phyloP scores from a whole-genome alignment of 805 yeast genomes.

The Sugiyamaella americana region DNA sequence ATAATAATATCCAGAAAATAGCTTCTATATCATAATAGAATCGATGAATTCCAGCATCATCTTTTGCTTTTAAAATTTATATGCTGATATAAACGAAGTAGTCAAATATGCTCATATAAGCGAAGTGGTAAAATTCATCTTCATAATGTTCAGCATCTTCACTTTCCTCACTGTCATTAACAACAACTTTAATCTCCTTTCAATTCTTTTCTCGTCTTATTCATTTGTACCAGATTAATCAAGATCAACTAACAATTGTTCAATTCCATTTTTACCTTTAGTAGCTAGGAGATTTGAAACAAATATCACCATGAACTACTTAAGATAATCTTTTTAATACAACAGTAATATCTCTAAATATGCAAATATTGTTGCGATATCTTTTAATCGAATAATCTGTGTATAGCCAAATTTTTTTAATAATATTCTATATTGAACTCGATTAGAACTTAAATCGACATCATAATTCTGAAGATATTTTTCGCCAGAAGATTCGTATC shows the following conservation, averaged over 20 bases:
- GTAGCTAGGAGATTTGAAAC: background rate
- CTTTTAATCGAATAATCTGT: background rate
- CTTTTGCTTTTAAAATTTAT: background rate
- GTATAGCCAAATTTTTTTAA: background rate
- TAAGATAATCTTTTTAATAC: background rate
- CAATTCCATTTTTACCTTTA: background rate
- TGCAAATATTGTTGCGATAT: too few relatives aligned
- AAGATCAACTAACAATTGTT: background rate
- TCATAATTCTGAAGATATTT: background rate
- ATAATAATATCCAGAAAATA: background rate
- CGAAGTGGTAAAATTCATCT: background rate
- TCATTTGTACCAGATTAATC: background rate
- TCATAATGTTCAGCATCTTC: too few relatives aligned
- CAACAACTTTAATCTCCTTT: background rate
- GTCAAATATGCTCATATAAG: too few relatives aligned
- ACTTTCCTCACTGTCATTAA: background rate
- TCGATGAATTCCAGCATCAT: background rate
- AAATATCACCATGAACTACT: background rate
- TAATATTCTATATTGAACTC: background rate
- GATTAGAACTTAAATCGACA: background rate
- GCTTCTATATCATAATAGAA: background rate
- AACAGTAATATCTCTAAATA: too few relatives aligned
- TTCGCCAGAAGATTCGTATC: background rate
- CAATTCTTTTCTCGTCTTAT: background rate
- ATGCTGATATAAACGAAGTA: background rate